A percentile compares a stretch with the other conserved stretches of the same genome.
phyloP scores from a whole-genome alignment of 352 stramenopile species.

The Phytophthora uliginosa region DNA sequence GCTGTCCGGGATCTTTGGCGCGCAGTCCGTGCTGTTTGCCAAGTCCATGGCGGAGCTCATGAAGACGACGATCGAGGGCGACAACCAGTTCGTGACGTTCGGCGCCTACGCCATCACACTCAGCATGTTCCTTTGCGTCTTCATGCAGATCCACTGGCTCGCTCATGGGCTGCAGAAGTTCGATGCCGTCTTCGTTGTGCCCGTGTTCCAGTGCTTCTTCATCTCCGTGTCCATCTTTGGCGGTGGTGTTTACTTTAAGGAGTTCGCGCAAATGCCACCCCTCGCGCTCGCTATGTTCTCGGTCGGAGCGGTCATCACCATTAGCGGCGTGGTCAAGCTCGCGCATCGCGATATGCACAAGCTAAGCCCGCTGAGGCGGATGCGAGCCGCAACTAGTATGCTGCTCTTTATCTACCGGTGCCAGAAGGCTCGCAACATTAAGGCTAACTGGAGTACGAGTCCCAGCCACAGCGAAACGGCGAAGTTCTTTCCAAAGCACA shows the following conservation, averaged over 20 bases:
- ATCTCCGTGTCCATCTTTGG: conserved; percentile 92
- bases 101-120: conserved; percentile 87
- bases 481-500: conserved; percentile 32
- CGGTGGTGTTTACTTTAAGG: conserved; percentile 91
- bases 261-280: conserved; percentile 69
- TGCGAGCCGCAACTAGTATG: conserved; percentile 66
- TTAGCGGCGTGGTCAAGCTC: conserved; percentile 77
- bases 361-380: conserved; percentile 49
- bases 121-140: conserved; percentile 84
- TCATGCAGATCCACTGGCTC: conserved; percentile 92
- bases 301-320: conserved; percentile 71
- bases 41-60: conserved; percentile 88
- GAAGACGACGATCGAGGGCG: conserved; percentile 80
- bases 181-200: conserved; percentile 90
- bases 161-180: conserved; percentile 85
- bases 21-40: conserved; percentile 85
- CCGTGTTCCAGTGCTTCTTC: conserved; percentile 92
- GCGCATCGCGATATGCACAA: conserved; percentile 77
- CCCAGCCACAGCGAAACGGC: conserved; percentile 14
- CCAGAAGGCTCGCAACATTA: conserved; percentile 68
- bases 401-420: conserved; percentile 74
- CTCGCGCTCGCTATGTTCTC: conserved; percentile 79
- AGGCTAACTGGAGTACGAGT: conserved; percentile 44
- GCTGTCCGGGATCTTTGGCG: conserved; percentile 80
- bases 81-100: conserved; percentile 76